phyloP scores from a whole-genome alignment of 2,329 filamentous ascomycete species.

The Emergomyces africanus region DNA sequence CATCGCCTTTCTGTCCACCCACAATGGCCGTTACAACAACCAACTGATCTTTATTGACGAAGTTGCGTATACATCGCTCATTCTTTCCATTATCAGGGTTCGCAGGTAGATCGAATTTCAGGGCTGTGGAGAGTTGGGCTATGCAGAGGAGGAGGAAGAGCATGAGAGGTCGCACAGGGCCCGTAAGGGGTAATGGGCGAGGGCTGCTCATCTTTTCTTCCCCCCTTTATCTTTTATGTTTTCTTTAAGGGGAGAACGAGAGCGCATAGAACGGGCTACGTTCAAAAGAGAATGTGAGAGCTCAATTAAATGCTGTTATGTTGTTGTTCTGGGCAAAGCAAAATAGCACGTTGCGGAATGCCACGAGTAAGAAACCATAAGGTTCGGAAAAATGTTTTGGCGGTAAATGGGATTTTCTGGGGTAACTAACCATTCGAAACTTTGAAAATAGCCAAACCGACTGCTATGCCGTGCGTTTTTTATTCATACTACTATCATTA shows the following conservation, averaged over 20 bases:
- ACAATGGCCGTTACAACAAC: conserved; percentile 91
- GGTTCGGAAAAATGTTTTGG: background rate
- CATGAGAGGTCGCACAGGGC: conserved; percentile 9
- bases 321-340: background rate
- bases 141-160: conserved; percentile 23
- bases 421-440: no score
- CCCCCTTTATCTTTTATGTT: background rate
- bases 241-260: background rate
- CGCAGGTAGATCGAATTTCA: conserved; percentile 88
- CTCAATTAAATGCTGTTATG: background rate
- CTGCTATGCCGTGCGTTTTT: no score
- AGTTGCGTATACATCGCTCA: conserved; percentile 92
- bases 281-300: background rate
- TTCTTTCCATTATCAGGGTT: conserved; percentile 48
- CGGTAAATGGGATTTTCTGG: background rate
- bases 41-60: conserved; percentile 79
- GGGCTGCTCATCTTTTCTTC: conserved; percentile 19
- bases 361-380: background rate
- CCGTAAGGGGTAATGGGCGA: conserved; percentile 1
- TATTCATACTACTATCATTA: no score
- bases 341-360: background rate
- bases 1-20: conserved; percentile 76
- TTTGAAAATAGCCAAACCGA: no score
- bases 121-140: conserved; percentile 41
- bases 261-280: background rate